These are phyloP conservation scores for Pinus tabuliformis DNA, from an alignment of 75 land plant species.

Conservation along the genomic window DNA sequence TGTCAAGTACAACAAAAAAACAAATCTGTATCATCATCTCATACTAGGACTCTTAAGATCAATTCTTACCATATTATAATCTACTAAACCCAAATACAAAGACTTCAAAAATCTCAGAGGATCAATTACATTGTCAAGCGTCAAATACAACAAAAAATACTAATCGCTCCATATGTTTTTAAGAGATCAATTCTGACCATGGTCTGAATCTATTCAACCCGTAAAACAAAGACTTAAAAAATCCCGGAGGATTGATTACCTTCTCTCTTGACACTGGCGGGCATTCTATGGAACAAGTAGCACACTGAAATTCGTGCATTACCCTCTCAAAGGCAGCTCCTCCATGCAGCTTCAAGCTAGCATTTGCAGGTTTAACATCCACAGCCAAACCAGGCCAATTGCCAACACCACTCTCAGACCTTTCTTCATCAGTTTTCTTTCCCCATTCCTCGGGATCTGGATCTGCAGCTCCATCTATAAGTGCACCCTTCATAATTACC, in stretches of 20 bases:
- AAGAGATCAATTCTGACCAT: background rate
- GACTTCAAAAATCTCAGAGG: background rate
- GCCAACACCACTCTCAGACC: slow-evolving; percentile 70
- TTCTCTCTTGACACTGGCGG: slow-evolving; percentile 90
- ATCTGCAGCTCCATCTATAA: slow-evolving; percentile 92
- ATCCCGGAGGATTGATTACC: slow-evolving; percentile 28
- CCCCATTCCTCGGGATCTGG: slow-evolving; percentile 96
- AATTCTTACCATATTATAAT: background rate
- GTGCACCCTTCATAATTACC: slow-evolving; percentile 44
- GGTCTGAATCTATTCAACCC: background rate
- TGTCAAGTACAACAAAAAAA: slow-evolving; percentile 13
- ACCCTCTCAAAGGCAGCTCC: slow-evolving; percentile 98
- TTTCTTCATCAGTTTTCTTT: slow-evolving; percentile 74
- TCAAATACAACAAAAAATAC: slow-evolving; percentile 3
- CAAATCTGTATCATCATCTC: background rate
- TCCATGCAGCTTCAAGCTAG: slow-evolving; percentile 76
- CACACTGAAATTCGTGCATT: slow-evolving; percentile 89
- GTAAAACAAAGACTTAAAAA: background rate
- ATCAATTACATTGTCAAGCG: slow-evolving; percentile 56
- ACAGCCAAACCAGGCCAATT: slow-evolving; percentile 83
- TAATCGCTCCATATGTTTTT: background rate
- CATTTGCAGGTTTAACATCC: slow-evolving; percentile 73
- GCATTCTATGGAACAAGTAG: slow-evolving; percentile 90
- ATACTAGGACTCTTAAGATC: background rate
- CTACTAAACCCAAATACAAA: background rate